These are phyloP conservation scores for Coemansia javaensis DNA, from an alignment of 192 early-diverging fungal genomes.

Conservation along the genomic window DNA sequence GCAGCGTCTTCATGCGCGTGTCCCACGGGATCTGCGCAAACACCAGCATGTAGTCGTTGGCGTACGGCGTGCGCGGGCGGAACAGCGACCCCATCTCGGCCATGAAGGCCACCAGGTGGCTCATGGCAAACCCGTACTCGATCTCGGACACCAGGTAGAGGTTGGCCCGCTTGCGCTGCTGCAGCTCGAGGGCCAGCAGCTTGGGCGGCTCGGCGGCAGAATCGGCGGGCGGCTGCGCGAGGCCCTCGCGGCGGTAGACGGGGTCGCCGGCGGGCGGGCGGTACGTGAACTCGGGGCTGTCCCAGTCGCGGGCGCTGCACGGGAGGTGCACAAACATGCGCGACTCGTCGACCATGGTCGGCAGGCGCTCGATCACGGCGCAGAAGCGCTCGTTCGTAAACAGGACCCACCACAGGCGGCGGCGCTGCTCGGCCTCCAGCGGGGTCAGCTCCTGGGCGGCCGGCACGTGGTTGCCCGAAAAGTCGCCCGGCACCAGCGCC, in stretches of 20 bases:
- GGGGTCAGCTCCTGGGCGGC: constrained; percentile 34
- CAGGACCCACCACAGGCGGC: constrained; percentile 47
- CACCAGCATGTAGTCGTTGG: constrained; percentile 44
- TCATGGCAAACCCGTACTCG: constrained; percentile 51
- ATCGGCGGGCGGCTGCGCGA: too few relatives aligned
- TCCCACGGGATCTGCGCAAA: constrained; percentile 26
- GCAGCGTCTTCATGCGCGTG: constrained; percentile 24
- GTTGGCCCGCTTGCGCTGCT: constrained; percentile 31
- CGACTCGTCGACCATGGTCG: constrained; percentile 44
- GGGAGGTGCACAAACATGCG: constrained; percentile 48
- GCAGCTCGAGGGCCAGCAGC: constrained; percentile 31
- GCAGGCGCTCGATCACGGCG: constrained; percentile 44
- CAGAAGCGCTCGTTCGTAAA: constrained; percentile 50
- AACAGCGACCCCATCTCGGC: constrained; percentile 45
- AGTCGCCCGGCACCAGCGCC: constrained; percentile 36
- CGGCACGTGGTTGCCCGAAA: constrained; percentile 33
- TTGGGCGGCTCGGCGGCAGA: constrained; percentile 2
- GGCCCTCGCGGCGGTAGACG: constrained; percentile 29
- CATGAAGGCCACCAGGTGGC: constrained; percentile 48
- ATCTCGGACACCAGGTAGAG: constrained; percentile 47
- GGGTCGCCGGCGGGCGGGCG: constrained; percentile 28
- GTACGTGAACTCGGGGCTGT: constrained; percentile 42
- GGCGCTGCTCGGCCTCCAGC: constrained; percentile 40
- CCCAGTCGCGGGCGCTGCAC: constrained; percentile 39
- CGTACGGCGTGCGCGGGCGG: constrained; percentile 43